Evolutionary conservation across 2,329 filamentous ascomycete species (phyloP).

Genomic region (Scedosporium minutisporum): DNA sequence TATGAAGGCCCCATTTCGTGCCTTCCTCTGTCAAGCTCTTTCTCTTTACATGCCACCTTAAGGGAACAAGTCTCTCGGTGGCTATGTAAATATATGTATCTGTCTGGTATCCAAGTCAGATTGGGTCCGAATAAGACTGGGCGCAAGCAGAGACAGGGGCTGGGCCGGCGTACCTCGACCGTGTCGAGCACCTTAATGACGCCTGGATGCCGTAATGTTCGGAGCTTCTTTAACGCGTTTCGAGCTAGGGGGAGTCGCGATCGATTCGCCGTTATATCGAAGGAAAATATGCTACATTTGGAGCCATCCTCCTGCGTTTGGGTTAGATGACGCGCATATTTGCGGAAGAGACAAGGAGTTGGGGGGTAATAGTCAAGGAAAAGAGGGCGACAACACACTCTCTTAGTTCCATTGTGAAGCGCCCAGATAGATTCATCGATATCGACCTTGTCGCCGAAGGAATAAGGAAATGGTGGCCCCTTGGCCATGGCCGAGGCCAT

Average conservation of each 20-base stretch:
- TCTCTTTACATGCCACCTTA: constrained; percentile 83
- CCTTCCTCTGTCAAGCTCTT: constrained; percentile 86
- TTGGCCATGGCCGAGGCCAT: constrained; percentile 95
- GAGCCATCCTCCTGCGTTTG: constrained; percentile 73
- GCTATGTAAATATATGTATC: constrained; percentile 94
- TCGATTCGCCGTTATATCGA: constrained; percentile 76
- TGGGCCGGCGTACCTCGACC: constrained; percentile 57
- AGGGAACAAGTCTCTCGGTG: constrained; percentile 77
- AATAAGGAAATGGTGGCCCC: constrained; percentile 85
- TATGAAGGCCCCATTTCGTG: constrained; percentile 90
- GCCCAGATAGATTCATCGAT: constrained; percentile 92
- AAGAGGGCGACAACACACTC: constrained; percentile 42
- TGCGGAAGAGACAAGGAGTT: background rate
- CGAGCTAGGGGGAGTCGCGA: constrained; percentile 75
- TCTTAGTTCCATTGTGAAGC: constrained; percentile 87
- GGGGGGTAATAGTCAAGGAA: background rate
- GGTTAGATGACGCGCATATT: background rate
- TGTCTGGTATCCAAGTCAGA: constrained; percentile 44
- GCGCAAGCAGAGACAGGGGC: background rate
- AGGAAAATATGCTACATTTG: constrained; percentile 92
- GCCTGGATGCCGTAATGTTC: constrained; percentile 86
- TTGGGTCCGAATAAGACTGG: background rate
- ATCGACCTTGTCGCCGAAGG: constrained; percentile 86
- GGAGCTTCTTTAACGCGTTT: constrained; percentile 88
- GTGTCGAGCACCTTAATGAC: constrained; percentile 92